Evolutionary conservation across 345 rosid species (phyloP), one percentile per base, ranked within the genome.

Genomic region (Boechera stricta): DNA sequence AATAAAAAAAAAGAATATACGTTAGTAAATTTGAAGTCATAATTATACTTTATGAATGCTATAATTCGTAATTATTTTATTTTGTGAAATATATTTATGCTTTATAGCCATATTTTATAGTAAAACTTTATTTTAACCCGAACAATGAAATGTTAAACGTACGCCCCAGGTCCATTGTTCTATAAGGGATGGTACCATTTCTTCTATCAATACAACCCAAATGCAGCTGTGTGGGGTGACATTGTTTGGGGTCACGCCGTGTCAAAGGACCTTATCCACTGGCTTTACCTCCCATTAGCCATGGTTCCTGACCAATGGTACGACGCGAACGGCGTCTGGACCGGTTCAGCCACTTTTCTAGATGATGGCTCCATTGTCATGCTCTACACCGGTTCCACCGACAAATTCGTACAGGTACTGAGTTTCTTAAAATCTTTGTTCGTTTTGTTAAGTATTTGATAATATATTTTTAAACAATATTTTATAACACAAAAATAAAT

Each of bases 171-270:
- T 80, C 98, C 98, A 18, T 69, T 91, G 84, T 91, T 70, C 71
- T 94, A 94, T 85, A 91, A 89, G 71, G 98, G 97, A 47, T 91
- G 90, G 94, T 94, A 94, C 80, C 98, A 94, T 71, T 88, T 94
- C 77, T 94, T 94, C 85, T 94, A 94, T 81, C 98, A 93, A 41
- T 91, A 88, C 88, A 91, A 91, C 67, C 98, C 98, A 57, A 73
- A 86, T 68, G 98, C 81, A 2, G 87, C 98, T 6, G 79, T 94
- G 10, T 94, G 97, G 97, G 98, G 98, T 54, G 85, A 87, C 83
- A 94, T 94, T 45, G 96, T 88, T 5, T 94, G 98, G 98, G 98
- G 93, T 21, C 98, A 94, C 70, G 97, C 98, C 3, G 94, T 91
- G 6, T 94, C 98, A 9, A 81, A 69, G 64, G 97, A 94, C 59